Evolutionary conservation across 208 protist genomes (phyloP), one percentile per base, ranked within the genome.

Genomic region (Leishmania braziliensis): DNA sequence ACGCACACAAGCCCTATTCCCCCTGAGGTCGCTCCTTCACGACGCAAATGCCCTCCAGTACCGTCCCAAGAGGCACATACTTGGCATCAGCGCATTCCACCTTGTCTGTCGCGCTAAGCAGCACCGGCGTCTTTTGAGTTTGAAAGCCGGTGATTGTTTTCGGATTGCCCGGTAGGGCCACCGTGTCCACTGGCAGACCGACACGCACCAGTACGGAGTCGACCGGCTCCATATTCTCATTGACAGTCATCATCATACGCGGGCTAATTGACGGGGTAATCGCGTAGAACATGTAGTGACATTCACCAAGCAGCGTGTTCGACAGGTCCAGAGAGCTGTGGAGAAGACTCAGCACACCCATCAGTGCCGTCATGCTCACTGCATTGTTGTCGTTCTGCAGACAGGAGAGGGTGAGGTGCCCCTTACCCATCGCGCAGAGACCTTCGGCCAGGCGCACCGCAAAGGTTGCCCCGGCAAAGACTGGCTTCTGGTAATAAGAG

Each of bases 71-170:
- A 0, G 96, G 79, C 3, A 81, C 77, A 78, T 95, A 99, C 82
- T 99, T 97, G 23, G 97, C 90, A 29, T 98, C 98, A 2, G 98
- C 99, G 12, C 99, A 89, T 87, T 99, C 99, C 26, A 99, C 99
- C 80, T 99, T 95, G 79, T 99, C 98, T 2, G 94, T 97, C 1
- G 92, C 91, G 48, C 89, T 96, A 9, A 99, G 81, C n/a, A 99
- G 90, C 6, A 99, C 98, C 43, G 99, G 99, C 3, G 99, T 99
- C 5, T 88, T 99, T 81, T 99, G 98, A n/a, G 99, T 99, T 86
- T 99, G 99, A 88, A 99, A 99, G 66, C 99, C 99, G 16, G 99
- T 99, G 92, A 99, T 99, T 1, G 97, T 88, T 89, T 99, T 99
- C 8, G 99, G 99, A 84, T 98, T 98, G 58, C 99, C 99, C 5